These are phyloP conservation scores for Lactarius tabidus DNA, from an alignment of 768 basidiomycete species.

Conservation along the genomic window DNA sequence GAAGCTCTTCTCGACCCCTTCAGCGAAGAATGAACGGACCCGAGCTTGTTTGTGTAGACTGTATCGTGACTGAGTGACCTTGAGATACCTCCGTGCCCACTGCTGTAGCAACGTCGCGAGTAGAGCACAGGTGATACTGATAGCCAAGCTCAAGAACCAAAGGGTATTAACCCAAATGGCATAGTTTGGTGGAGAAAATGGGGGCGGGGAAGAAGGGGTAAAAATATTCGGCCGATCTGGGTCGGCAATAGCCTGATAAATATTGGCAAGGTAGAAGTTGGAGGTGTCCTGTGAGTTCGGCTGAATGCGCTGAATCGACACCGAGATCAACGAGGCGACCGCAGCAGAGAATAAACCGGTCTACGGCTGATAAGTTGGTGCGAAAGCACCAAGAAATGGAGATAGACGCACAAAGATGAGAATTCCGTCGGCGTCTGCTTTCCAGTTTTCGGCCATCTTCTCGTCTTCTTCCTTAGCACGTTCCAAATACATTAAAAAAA, in stretches of 20 bases:
- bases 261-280: not conserved
- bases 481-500: not conserved
- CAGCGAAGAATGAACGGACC: not conserved
- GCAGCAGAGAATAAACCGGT: not conserved
- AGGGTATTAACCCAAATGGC: not conserved
- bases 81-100: not conserved
- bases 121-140: not conserved
- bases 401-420: not conserved
- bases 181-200: not conserved
- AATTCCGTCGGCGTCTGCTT: not conserved
- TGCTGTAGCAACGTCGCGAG: not conserved
- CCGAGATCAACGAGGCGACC: not conserved
- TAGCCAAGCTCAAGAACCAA: not conserved
- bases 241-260: not conserved
- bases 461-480: not conserved
- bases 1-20: not conserved
- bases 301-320: not conserved
- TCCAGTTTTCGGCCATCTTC: not conserved
- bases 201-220: not conserved
- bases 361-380: not conserved
- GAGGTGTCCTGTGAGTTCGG: not conserved
- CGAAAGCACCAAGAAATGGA: not conserved
- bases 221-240: not conserved
- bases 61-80: not conserved
- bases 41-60: not conserved